A percentile compares a stretch with the other conserved stretches of the same genome.
Evolutionary conservation across 2,329 filamentous ascomycete genomes (phyloP).

Genomic region (Chrysoporthe deuterocubensis): DNA sequence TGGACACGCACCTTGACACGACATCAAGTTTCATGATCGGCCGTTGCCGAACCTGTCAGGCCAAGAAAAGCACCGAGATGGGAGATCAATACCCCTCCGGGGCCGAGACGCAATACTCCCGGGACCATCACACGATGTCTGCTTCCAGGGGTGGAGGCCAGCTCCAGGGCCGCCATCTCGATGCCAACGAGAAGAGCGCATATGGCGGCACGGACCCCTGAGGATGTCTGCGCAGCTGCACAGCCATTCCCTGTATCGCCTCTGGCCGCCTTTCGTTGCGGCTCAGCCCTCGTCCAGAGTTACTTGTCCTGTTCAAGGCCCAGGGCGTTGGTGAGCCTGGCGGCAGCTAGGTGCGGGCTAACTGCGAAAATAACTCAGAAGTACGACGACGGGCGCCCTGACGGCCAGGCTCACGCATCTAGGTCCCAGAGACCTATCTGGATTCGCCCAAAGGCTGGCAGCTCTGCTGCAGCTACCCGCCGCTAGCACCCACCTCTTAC

Average conservation of each 20-base stretch:
- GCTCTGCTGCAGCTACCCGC: slow-evolving; percentile 46
- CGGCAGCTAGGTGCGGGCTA: slow-evolving; percentile 19
- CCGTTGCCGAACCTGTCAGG: slow-evolving; percentile 36
- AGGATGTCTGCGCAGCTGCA: not conserved
- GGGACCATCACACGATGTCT: slow-evolving; percentile 21
- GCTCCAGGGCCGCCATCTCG: slow-evolving; percentile 15
- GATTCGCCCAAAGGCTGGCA: slow-evolving; percentile 41
- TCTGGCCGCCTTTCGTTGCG: slow-evolving; percentile 11
- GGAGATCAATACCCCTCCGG: slow-evolving; percentile 24
- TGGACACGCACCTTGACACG: slow-evolving; percentile 25
- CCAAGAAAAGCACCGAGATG: slow-evolving; percentile 32
- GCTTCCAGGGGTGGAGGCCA: slow-evolving; percentile 17
- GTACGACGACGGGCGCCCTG: slow-evolving; percentile 33
- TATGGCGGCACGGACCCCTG: slow-evolving; percentile 7
- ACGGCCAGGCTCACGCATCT: slow-evolving; percentile 36
- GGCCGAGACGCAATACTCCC: slow-evolving; percentile 34
- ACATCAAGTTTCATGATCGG: slow-evolving; percentile 34
- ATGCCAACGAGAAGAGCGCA: slow-evolving; percentile 17
- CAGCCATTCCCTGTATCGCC: slow-evolving; percentile 9
- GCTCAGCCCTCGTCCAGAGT: slow-evolving; percentile 18
- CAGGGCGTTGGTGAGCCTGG: slow-evolving; percentile 12
- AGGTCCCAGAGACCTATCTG: slow-evolving; percentile 39
- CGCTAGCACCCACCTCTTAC: slow-evolving; percentile 39
- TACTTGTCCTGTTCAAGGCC: slow-evolving; percentile 17
- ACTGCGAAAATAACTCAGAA: slow-evolving; percentile 25